Evolutionary conservation across 2,329 filamentous ascomycete genomes (phyloP).

Genomic region (Fusarium sp.): DNA sequence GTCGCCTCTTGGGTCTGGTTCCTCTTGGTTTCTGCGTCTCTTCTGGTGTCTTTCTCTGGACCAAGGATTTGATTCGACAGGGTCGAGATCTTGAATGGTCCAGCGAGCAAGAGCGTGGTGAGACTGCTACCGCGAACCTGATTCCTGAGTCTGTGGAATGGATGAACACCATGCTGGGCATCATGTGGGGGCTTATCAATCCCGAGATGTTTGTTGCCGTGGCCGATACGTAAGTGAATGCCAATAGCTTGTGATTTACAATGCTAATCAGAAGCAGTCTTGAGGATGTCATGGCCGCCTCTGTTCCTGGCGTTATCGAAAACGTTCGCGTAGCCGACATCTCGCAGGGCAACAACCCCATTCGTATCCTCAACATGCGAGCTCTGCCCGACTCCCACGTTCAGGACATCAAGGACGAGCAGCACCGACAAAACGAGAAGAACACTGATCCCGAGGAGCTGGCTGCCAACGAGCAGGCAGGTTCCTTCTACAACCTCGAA

Average conservation of each 20-base stretch:
- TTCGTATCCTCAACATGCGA: conserved; percentile 88
- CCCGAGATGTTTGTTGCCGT: conserved; percentile 94
- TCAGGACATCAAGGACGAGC: conserved; percentile 82
- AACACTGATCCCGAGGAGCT: conserved; percentile 88
- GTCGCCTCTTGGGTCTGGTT: conserved; percentile 79
- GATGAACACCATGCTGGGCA: conserved; percentile 89
- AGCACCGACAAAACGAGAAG: conserved; percentile 82
- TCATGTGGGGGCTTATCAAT: conserved; percentile 92
- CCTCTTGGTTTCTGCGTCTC: conserved; percentile 78
- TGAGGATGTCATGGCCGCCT: conserved; percentile 94
- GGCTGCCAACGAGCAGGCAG: conserved; percentile 89
- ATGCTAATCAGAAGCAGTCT: conserved; percentile 46
- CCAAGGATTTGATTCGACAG: conserved; percentile 85
- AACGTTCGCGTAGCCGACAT: conserved; percentile 96
- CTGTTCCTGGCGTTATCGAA: conserved; percentile 89
- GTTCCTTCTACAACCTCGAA: conserved; percentile 93
- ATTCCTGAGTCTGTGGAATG: conserved; percentile 94
- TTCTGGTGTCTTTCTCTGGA: conserved; percentile 88
- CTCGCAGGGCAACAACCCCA: conserved; percentile 89
- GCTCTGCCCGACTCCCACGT: conserved; percentile 85
- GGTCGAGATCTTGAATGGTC: conserved; percentile 89
- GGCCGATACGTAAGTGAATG: conserved; percentile 76
- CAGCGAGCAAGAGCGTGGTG: conserved; percentile 85
- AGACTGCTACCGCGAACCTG: conserved; percentile 87
- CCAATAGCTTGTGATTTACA: rapidly evolving